A percentile compares a stretch with the other conserved stretches of the same genome.
Conservation (phyloP, 352 stramenopile species). For the Phytophthora idaei region DNA sequence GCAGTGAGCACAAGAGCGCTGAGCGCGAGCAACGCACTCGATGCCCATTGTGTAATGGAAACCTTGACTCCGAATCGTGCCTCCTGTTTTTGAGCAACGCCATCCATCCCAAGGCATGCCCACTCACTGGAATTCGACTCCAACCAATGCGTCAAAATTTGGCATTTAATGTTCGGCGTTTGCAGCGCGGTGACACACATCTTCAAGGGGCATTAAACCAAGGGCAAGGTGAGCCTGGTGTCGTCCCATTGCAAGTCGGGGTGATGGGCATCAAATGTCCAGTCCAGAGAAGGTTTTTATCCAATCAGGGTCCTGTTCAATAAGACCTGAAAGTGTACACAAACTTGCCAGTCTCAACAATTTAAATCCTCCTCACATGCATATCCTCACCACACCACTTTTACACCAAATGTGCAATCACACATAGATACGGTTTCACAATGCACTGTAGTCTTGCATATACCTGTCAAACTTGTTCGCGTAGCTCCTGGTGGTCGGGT, state of each 20-base stretch:
- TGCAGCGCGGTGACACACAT: constrained; percentile 25
- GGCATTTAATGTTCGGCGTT: neutral
- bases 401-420: constrained; percentile 2
- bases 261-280: constrained; percentile 21
- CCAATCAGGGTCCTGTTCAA: neutral
- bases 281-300: constrained; percentile 9
- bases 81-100: constrained; percentile 12
- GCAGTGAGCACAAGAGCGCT: neutral
- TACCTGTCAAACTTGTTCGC: constrained; percentile 13
- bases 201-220: constrained; percentile 3
- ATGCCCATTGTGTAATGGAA: neutral
- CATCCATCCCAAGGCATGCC: constrained; percentile 1
- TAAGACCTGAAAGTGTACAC: neutral
- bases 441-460: constrained; percentile 5
- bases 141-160: neutral
- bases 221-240: constrained; percentile 1
- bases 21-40: neutral
- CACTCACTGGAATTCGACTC: neutral
- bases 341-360: constrained; percentile 22
- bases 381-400: neutral
- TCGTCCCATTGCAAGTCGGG: constrained; percentile 14
- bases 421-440: neutral
- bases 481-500: constrained; percentile 20
- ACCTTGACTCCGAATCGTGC: neutral
- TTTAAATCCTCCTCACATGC: constrained; percentile 1